Conservation (phyloP, 2,329 filamentous ascomycete species). For the Alternaria longipes region DNA sequence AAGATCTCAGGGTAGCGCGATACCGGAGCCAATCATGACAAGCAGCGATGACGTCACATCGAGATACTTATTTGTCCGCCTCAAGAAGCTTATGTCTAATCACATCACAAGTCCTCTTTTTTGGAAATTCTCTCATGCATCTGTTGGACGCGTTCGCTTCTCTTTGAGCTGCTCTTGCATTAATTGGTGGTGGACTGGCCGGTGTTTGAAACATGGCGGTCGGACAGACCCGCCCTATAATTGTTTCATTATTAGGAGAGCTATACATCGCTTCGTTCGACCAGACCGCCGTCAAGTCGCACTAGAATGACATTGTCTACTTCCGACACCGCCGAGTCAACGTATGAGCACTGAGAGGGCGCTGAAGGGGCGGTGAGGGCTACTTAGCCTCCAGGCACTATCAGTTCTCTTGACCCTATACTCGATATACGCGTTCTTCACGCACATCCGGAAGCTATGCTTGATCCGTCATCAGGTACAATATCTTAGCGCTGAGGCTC, state of each 20-base stretch:
- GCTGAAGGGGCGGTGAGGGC: conserved; percentile 1
- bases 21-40: neutral
- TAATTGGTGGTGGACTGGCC: neutral
- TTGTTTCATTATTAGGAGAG: conserved; percentile 6
- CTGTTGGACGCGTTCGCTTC: neutral
- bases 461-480: neutral
- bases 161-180: neutral
- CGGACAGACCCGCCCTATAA: neutral
- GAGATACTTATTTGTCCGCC: too few species aligned
- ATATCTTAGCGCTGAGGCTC: conserved; percentile 10
- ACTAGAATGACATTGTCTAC: neutral
- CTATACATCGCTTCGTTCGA: neutral
- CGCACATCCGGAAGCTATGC: conserved; percentile 8
- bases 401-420: neutral
- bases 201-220: neutral
- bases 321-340: neutral
- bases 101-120: neutral
- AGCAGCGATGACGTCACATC: neutral
- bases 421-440: conserved; percentile 9
- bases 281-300: neutral
- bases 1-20: too few species aligned
- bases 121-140: neutral
- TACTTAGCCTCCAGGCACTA: neutral
- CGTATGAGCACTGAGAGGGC: neutral
- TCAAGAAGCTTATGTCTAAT: neutral